Evolutionary conservation across 805 yeast genomes (phyloP), one percentile per base, ranked within the genome.

Genomic region (Metschnikowia peoriensis): DNA sequence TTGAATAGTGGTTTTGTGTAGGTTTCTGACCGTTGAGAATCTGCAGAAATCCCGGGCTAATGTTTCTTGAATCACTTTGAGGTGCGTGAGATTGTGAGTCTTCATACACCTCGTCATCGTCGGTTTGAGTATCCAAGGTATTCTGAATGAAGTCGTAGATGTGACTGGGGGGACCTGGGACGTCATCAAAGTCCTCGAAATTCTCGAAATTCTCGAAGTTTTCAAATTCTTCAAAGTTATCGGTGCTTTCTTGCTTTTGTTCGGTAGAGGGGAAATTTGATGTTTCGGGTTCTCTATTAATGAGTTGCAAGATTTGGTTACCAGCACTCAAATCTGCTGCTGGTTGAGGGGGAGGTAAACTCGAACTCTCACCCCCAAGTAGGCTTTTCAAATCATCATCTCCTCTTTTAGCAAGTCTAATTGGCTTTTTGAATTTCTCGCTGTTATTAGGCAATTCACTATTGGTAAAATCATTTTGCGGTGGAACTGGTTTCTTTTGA

Each of bases 141-240:
- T 61, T 55, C 29, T 54, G 55, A 38, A 49, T 58, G 47, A 51
- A 61, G 52, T 61, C 57, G 51, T 45, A 54, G 52, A 47, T 54
- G 38, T 52, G 48, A 38, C 66, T 67, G 37, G 69, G 70, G 38
- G 66, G 63, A 15, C 63, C 61, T 29, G 64, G 66, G 43, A 50
- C 52, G 35, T 60, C 59, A 11, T 64, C 66, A 39, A 63, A 67
- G 42, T 69, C 69, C 32, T 70, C 72, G 47, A 65, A 67, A 47
- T 66, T 70, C 38, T 67, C 72, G 42, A 69, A 72, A 38, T 68
- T 61, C 38, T 70, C 75, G 48, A 69, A 71, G 15, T 50, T 61
- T 38, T 70, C 75, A 49, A 69, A 71, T 14, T 50, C 53, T 38
- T 56, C 56, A 39, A 41, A 41, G 11, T n/a, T n/a, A 1, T 46